Evolutionary conservation across 2,329 filamentous ascomycete genomes (phyloP), one percentile per base, ranked within the genome.

Genomic region (Hypoxylon sp.): DNA sequence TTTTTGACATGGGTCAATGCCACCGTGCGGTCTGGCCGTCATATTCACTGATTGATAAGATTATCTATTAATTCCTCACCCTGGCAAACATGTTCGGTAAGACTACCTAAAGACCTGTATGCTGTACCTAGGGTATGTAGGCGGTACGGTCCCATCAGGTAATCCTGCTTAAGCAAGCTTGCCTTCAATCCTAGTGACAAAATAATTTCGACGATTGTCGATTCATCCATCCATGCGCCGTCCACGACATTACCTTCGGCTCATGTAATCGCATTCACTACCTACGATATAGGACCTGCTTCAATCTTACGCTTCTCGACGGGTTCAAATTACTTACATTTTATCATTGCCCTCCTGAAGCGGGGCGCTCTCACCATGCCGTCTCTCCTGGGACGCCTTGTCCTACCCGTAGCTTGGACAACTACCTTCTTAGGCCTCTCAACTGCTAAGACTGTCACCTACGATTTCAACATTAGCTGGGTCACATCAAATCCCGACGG

Each of bases 401-500:
- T 66, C 49, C 42, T 66, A 8, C 61, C 67, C 20, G 25, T 70
- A 50, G 57, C 66, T 44, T 77, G 68, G 68, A 57, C 63, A 31
- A 62, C 69, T 35, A 53, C 50, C 48, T 64, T 72, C 42, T 11
- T 72, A 2, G 57, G 61, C 37, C 69, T 75, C 46, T 78, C 81
- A 11, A 70, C 68, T 7, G 84, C 85, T 31, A 84, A 81, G 7
- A 87, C 83, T 0, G 81, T 90, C 60, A 85, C 82, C 3, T 88
- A 91, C 75, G 84, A 92, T 77, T 93, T 91, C 81, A 88, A 90
- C 73, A 84, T 93, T 70, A 87, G 85, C 64, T 94, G 92, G 92
- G 88, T 93, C 10, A 86, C 81, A 46, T 88, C 90, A 35, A 91
- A 92, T 73, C 93, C 92, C 0, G 92, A 95, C 81, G 90, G 89